Conservation (phyloP, 176 grass and related monocot species). For the Juncus inflexus region DNA sequence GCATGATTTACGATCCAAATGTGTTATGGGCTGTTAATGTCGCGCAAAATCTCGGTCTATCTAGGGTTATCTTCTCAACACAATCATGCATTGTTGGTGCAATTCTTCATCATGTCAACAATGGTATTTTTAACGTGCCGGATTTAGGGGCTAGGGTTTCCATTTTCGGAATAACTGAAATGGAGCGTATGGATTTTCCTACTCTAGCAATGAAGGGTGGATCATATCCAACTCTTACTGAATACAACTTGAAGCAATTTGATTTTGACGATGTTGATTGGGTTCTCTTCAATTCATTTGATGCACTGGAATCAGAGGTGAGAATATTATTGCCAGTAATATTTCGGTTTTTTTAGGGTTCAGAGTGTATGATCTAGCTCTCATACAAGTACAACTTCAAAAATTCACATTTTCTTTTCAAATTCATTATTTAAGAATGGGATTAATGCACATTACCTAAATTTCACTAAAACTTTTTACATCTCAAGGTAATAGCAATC, state of each 20-base stretch:
- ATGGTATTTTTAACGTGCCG: slow-evolving; percentile 30
- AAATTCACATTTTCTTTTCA: too few species aligned
- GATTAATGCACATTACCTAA: too few species aligned
- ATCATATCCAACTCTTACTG: slow-evolving; percentile 31
- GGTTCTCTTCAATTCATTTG: slow-evolving; percentile 69
- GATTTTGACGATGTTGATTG: slow-evolving; percentile 43
- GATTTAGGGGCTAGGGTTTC: slow-evolving; percentile 3
- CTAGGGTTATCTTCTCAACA: slow-evolving; percentile 52
- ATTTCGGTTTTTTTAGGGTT: too few species aligned
- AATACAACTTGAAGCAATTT: slow-evolving; percentile 53
- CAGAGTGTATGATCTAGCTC: too few species aligned
- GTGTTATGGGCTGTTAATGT: slow-evolving; percentile 49
- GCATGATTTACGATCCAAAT: slow-evolving; percentile 64
- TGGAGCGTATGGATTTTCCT: slow-evolving; percentile 29
- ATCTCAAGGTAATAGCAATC: slow-evolving; percentile 32
- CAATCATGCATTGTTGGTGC: slow-evolving; percentile 58
- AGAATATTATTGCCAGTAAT: neutral
- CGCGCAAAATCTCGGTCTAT: slow-evolving; percentile 24
- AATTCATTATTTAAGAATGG: too few species aligned
- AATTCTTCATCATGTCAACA: slow-evolving; percentile 40
- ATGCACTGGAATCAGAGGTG: slow-evolving; percentile 67
- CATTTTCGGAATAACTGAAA: neutral
- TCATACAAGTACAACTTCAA: too few species aligned
- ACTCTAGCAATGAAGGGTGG: slow-evolving; percentile 36
- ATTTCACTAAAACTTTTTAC: neutral